Conservation (phyloP, 1,284 basidiomycete species). For the Inonotus obliquus region DNA sequence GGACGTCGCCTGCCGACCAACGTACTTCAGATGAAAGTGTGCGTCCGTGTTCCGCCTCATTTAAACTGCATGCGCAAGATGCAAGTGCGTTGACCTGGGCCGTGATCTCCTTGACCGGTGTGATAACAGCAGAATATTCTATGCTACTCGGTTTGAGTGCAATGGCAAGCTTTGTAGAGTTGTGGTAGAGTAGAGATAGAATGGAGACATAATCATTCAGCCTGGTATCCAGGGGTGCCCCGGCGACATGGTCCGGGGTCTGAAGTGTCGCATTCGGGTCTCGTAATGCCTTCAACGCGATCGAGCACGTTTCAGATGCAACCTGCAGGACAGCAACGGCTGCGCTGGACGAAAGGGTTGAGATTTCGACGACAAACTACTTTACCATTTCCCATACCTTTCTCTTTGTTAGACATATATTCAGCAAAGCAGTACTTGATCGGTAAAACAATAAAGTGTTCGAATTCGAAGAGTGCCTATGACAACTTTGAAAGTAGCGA, state of each 20-base stretch:
- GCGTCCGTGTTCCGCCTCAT: slow-evolving; percentile 41
- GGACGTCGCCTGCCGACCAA: slow-evolving; percentile 39
- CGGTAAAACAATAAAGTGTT: not conserved
- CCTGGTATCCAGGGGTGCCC: slow-evolving; percentile 7
- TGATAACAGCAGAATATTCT: slow-evolving; percentile 47
- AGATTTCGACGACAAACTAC: not conserved
- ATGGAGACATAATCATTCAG: slow-evolving; percentile 51
- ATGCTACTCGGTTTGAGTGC: slow-evolving; percentile 58
- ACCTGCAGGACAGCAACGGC: slow-evolving; percentile 9
- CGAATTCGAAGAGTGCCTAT: not conserved
- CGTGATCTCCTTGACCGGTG: slow-evolving; percentile 54
- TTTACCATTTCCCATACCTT: slow-evolving; percentile 5
- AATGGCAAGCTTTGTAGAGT: slow-evolving; percentile 62
- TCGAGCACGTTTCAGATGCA: slow-evolving; percentile 13
- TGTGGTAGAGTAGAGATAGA: slow-evolving; percentile 54
- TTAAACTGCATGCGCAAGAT: slow-evolving; percentile 54
- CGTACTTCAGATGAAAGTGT: slow-evolving; percentile 50
- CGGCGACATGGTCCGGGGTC: not conserved
- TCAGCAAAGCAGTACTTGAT: not conserved
- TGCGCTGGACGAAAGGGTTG: slow-evolving; percentile 7
- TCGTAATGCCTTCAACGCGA: slow-evolving; percentile 10
- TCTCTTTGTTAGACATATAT: slow-evolving; percentile 13
- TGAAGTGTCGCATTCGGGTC: slow-evolving; percentile 1
- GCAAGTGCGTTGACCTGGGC: slow-evolving; percentile 50
- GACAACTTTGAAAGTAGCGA: no score